Percentiles rank a stretch among this genome's conserved stretches.
Conservation (phyloP, 352 stramenopile species). For the Globisporangium parvum region DNA sequence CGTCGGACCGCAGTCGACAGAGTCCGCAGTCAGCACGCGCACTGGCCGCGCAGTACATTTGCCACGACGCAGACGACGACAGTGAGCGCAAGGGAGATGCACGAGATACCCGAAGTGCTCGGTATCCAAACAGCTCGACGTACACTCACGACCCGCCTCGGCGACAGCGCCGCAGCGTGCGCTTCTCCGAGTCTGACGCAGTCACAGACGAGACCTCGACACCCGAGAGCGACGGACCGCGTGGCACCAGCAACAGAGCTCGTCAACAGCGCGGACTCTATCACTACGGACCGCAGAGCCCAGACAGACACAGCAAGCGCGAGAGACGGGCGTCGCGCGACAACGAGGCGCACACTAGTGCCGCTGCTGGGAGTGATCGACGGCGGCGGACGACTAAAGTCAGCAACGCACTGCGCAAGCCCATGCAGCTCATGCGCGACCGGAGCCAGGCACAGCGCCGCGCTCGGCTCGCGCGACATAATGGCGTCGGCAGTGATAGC, state of each 20-base stretch:
- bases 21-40: not conserved
- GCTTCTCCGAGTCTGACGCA: slow-evolving; percentile 13
- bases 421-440: slow-evolving; percentile 19
- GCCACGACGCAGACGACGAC: slow-evolving; percentile 1
- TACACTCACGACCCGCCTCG: not conserved
- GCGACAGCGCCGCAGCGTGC: slow-evolving; percentile 2
- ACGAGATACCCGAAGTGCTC: not conserved
- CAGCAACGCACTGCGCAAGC: slow-evolving; percentile 15
- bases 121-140: not conserved
- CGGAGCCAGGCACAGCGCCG: slow-evolving; percentile 7
- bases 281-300: slow-evolving; percentile 2
- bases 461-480: not conserved
- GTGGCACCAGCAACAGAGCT: not conserved
- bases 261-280: not conserved
- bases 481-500: not conserved
- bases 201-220: slow-evolving; percentile 22
- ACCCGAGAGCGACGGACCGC: slow-evolving; percentile 18
- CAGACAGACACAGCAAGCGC: not conserved
- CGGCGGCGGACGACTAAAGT: slow-evolving; percentile 8
- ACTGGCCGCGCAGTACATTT: not conserved
- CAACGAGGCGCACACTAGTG: not conserved
- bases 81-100: not conserved
- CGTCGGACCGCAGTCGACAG: not conserved
- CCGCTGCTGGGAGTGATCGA: not conserved
- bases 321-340: not conserved